Percentiles rank a stretch among this genome's conserved stretches.
phyloP scores from a whole-genome alignment of 176 grass and related monocot species.

The Saccharum spontaneum region DNA sequence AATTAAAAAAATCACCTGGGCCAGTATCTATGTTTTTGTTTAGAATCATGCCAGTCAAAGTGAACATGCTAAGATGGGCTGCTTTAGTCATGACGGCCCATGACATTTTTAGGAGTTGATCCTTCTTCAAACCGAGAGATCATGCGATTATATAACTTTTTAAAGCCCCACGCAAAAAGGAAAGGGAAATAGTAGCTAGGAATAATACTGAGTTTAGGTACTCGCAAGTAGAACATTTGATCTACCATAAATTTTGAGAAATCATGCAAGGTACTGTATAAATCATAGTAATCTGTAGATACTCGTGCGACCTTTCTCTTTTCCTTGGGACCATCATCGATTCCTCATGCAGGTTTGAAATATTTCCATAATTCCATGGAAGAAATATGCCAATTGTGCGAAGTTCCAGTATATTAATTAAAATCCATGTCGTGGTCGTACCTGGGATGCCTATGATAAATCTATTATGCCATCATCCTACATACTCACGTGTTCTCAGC shows the following conservation, averaged over 20 bases:
- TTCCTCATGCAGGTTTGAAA: background rate
- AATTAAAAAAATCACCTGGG: too few relatives aligned
- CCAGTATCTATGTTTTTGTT: too few relatives aligned
- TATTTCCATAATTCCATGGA: background rate
- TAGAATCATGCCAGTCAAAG: background rate
- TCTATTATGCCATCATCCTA: background rate
- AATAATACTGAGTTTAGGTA: background rate
- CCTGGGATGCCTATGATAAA: background rate
- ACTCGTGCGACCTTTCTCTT: background rate
- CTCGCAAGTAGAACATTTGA: background rate
- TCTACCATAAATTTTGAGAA: background rate
- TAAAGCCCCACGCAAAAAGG: background rate
- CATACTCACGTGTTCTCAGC: background rate
- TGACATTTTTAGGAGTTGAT: background rate
- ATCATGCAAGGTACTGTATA: too few relatives aligned
- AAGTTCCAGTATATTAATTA: background rate
- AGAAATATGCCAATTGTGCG: background rate
- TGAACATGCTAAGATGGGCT: background rate
- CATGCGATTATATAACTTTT: background rate
- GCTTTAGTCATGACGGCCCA: background rate
- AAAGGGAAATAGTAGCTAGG: background rate
- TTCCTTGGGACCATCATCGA: background rate
- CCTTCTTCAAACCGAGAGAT: background rate
- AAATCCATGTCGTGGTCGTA: background rate
- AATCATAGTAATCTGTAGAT: background rate